Base-by-base conservation (phyloP, 2,329 filamentous ascomycete genomes). In the Ceratocystis ficicola region DNA sequence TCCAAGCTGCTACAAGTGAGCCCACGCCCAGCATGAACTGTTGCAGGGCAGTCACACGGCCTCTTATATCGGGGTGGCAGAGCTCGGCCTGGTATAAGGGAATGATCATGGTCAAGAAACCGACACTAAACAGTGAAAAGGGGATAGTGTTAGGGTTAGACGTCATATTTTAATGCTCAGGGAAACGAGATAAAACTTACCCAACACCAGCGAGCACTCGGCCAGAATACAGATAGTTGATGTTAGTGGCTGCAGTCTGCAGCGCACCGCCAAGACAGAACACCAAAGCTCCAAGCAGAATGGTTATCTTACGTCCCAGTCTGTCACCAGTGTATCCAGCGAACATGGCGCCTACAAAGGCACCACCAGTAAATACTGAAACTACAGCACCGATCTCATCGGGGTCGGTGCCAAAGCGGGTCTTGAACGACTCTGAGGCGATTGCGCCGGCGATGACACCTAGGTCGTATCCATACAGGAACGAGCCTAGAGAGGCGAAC, bases 11-110 rank as follows among this genome's bases (percentile, higher is more conserved):
- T 17, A 85, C 76, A 1, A 94, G 80, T 17, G 87, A 78, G 66
- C 89, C 89, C 32, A 93, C 82, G 0, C 88, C 89, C 63, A 93
- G 74, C 88, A 92, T 92, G 72, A 92, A 91, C 71, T 92, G 89
- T 73, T 92, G 89, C 2, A 93, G 77, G 36, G 84, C 82, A 0
- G 88, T 91, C 41, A 94, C 81, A 69, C 85, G 79, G 12, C 89
- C 89, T 73, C 89, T 83, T 71, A 93, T 93, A 67, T 81, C 82
- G 1, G 89, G 89, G 72, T 93, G 89, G 2, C 86, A 85, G 28
- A 93, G 80, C 72, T 94, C 89, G 25, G 87, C 88, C 72, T 92
- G 89, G 73, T 91, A 93, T 0, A 92, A 75, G 1, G 88, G 75
- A 65, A 77, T 73, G 8, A 74, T 74, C 74, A 75, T 76, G 59